Evolutionary conservation across 73 alveolate species (phyloP).

Genomic region (Tetrahymena thermophila): DNA sequence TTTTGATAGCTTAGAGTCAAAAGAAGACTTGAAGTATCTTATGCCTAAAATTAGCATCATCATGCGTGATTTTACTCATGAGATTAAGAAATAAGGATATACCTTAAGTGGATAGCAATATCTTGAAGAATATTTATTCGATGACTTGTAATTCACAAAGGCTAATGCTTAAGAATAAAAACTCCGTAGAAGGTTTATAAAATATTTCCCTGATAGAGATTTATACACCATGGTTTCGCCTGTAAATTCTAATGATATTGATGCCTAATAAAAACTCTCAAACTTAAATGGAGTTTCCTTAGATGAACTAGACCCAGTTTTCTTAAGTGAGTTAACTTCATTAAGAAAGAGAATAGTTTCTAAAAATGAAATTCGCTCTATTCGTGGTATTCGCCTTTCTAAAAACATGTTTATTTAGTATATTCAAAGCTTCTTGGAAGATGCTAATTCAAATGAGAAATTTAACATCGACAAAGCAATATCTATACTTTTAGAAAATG

Average conservation of each 20-base stretch:
- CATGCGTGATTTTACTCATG: not conserved
- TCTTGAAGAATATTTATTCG: not conserved
- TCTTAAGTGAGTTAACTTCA: not conserved
- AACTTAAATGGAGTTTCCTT: not conserved
- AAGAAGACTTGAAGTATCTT: not conserved
- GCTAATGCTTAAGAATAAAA: not conserved
- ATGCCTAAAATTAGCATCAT: not conserved
- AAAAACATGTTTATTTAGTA: not conserved
- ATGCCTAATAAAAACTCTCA: not conserved
- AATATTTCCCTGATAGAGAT: not conserved
- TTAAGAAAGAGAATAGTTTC: not conserved
- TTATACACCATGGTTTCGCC: not conserved
- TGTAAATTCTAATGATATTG: not conserved
- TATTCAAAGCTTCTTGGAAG: not conserved
- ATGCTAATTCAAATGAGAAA: not conserved
- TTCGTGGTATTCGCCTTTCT: not conserved
- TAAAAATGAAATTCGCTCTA: not conserved
- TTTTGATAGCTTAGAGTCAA: not conserved
- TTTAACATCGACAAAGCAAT: not conserved
- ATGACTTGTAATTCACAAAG: not conserved
- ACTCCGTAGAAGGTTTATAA: not conserved
- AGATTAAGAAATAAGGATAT: not conserved
- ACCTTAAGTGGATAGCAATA: not conserved
- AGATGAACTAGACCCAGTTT: not conserved
- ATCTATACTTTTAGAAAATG: not conserved